These are phyloP conservation scores for Solanum ahanhuiri DNA, from an alignment of 257 asterid genomes.

Conservation along the genomic window DNA sequence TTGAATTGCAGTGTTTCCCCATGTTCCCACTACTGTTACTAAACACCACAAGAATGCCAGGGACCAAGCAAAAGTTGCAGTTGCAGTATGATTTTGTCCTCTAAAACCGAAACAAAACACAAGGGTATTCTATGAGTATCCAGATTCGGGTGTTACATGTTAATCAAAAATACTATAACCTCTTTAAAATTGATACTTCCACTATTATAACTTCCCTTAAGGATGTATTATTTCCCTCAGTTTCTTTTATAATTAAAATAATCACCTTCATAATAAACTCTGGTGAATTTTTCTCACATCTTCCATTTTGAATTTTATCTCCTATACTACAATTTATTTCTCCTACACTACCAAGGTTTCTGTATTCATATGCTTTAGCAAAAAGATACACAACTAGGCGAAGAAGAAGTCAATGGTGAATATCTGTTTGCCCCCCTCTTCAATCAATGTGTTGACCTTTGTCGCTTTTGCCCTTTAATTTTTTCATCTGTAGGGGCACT, in stretches of 20 bases:
- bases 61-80: neutral
- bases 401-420: neutral
- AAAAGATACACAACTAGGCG: neutral
- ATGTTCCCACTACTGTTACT: neutral
- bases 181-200: neutral
- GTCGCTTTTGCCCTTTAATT: neutral
- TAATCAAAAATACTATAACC: neutral
- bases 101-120: neutral
- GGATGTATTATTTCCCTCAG: neutral
- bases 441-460: neutral
- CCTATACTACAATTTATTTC: neutral
- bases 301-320: neutral
- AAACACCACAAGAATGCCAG: neutral
- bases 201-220: neutral
- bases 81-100: neutral
- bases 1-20: neutral
- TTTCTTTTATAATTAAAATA: neutral
- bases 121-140: neutral
- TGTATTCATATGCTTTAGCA: neutral
- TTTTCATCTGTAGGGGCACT: neutral
- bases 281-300: neutral
- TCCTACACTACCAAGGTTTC: neutral
- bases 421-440: neutral
- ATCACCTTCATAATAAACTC: neutral
- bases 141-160: neutral